Conservation (phyloP, 192 early-diverging fungal species). For the Coemansia sp. region DNA sequence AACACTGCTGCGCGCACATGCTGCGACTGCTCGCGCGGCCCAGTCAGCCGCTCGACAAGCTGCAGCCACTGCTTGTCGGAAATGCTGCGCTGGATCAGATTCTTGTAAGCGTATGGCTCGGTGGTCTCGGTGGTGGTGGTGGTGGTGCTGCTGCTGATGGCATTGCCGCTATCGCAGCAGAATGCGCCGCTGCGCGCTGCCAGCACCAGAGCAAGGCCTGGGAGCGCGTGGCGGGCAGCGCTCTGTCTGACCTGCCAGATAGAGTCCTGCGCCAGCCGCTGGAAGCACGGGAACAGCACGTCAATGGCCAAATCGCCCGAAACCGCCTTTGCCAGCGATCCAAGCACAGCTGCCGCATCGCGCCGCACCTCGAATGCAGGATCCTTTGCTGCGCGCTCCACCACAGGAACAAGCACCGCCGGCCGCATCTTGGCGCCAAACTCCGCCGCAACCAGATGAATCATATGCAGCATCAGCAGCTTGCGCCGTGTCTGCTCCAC, state of each 20-base stretch:
- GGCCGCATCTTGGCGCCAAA: slow-evolving; percentile 48
- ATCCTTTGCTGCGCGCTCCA: slow-evolving; percentile 47
- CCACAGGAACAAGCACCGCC: slow-evolving; percentile 54
- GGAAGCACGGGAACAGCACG: slow-evolving; percentile 48
- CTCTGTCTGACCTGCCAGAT: slow-evolving; percentile 58
- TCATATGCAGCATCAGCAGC: slow-evolving; percentile 53
- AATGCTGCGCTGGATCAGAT: slow-evolving; percentile 36
- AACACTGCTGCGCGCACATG: slow-evolving; percentile 55
- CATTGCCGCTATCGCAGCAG: background rate
- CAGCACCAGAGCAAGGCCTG: slow-evolving; percentile 50
- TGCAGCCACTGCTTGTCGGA: slow-evolving; percentile 51
- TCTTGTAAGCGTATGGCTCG: slow-evolving; percentile 18
- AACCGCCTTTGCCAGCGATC: slow-evolving; percentile 48
- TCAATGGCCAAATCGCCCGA: slow-evolving; percentile 47
- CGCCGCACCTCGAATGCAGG: slow-evolving; percentile 52
- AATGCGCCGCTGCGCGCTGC: slow-evolving; percentile 12
- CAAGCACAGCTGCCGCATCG: slow-evolving; percentile 51
- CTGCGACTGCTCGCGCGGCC: slow-evolving; percentile 52
- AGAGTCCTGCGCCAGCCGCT: slow-evolving; percentile 35
- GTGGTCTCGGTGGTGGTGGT: slow-evolving; percentile 9
- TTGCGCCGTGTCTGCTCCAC: slow-evolving; percentile 45
- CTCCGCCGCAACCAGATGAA: slow-evolving; percentile 47
- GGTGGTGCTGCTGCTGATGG: background rate
- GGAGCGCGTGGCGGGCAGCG: slow-evolving; percentile 48
- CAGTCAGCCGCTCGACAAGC: slow-evolving; percentile 41